A percentile compares a stretch with the other conserved stretches of the same genome.
Conservation (phyloP, 192 early-diverging fungal genomes). For the Lunasporangiospora selenospora region DNA sequence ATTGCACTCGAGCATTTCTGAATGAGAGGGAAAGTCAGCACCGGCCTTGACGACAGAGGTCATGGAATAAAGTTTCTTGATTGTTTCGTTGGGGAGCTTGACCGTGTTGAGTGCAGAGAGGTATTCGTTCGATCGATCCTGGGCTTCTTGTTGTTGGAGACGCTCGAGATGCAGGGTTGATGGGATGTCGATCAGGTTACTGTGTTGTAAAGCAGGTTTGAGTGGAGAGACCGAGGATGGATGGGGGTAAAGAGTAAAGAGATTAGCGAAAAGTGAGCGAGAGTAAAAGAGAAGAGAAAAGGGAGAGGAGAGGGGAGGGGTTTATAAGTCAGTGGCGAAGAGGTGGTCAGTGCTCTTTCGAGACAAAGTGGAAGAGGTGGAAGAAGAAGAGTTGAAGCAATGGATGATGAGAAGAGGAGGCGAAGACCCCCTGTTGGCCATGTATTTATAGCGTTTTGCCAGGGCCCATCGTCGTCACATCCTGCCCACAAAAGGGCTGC, state of each 20-base stretch:
- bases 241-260: background rate
- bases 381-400: background rate
- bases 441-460: no score
- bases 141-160: slow-evolving; percentile 44
- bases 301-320: background rate
- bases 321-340: background rate
- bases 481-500: no score
- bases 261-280: background rate
- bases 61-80: slow-evolving; percentile 47
- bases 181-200: slow-evolving; percentile 46
- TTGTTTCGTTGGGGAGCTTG: slow-evolving; percentile 40
- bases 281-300: slow-evolving; percentile 3
- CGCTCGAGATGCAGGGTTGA: slow-evolving; percentile 43
- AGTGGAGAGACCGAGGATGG: no score
- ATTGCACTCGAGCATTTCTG: no score
- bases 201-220: background rate
- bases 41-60: slow-evolving; percentile 31
- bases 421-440: no score
- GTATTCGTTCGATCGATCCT: slow-evolving; percentile 42
- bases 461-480: no score
- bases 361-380: background rate
- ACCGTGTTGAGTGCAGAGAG: slow-evolving; percentile 41
- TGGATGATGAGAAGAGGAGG: background rate
- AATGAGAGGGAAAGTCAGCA: slow-evolving; percentile 9
- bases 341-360: background rate